Base-by-base conservation (phyloP, 2,329 filamentous ascomycete species). In the Cercospora sp. region DNA sequence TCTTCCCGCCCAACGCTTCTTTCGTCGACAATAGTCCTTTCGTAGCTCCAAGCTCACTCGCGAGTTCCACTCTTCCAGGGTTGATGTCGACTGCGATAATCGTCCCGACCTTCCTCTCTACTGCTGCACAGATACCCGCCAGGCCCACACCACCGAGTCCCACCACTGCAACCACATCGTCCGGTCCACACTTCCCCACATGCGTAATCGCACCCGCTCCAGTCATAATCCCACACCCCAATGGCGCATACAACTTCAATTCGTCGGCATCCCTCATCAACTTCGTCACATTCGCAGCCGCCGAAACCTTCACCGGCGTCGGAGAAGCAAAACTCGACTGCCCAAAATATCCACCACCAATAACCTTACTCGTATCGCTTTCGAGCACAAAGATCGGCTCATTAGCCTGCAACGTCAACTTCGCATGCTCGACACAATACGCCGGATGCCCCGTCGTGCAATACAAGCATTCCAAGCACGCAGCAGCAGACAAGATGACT, bases 21-120 rank as follows among this genome's bases (percentile, higher is more conserved):
- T 66, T 63, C 5, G 67, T 48, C 28, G 66, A 67, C 63, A 69
- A 57, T 30, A 71, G 30, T 13, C 65, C 67, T 0, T 59, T 58
- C 6, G 82, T 84, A 3, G 84, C 84, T 26, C 84, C 84, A 12
- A 84, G 76, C 45, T 78, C 76, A 20, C 73, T 78, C 0, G 83
- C 83, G 23, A 85, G 69, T 26, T 79, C 77, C 12, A 86, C 75
- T 20, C 82, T 77, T 4, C 73, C 72, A 7, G 79, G 74, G 12
- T 83, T 77, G 9, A 84, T 75, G 68, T 86, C 84, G 7, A 84
- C 78, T 5, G 80, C 83, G 9, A 86, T 80, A 61, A 86, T 79
- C 58, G 70, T 73, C 45, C 72, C 71, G 2, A 75, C 75, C 7
- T 72, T 72, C 1, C 74, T 48, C 39, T 75, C 63, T 26, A 77